Conservation (phyloP, 345 rosid genomes). For the Bruguiera sexangula region DNA sequence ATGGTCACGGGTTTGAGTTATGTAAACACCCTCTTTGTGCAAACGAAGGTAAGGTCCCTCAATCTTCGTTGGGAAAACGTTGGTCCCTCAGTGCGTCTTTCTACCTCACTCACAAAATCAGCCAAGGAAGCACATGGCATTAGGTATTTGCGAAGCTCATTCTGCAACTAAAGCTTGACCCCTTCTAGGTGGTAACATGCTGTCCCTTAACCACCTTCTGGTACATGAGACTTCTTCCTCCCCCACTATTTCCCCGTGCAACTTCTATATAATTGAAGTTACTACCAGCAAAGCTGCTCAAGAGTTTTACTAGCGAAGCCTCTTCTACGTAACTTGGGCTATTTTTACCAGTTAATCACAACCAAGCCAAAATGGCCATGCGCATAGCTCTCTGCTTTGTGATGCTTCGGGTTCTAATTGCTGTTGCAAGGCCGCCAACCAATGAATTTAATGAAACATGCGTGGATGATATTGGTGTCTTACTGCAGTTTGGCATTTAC, state of each 20-base stretch:
- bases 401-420: slow-evolving; percentile 18
- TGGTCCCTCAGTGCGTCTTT: no score
- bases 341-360: no score
- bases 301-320: background rate
- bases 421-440: slow-evolving; percentile 22
- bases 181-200: background rate
- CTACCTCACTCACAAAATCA: background rate
- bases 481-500: slow-evolving; percentile 47
- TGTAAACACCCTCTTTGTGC: no score
- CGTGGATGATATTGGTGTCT: slow-evolving; percentile 36
- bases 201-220: background rate
- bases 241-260: background rate
- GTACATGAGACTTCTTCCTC: background rate
- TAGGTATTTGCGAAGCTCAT: background rate
- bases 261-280: slow-evolving; percentile 1
- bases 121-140: background rate
- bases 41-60: background rate
- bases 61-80: no score
- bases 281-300: background rate
- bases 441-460: slow-evolving; percentile 43
- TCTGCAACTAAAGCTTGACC: background rate
- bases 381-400: slow-evolving; percentile 13
- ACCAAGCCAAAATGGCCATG: background rate
- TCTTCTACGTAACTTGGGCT: no score
- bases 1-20: no score